Base-by-base conservation (phyloP, 441 rosid species). In the Aquilaria agallochum region DNA sequence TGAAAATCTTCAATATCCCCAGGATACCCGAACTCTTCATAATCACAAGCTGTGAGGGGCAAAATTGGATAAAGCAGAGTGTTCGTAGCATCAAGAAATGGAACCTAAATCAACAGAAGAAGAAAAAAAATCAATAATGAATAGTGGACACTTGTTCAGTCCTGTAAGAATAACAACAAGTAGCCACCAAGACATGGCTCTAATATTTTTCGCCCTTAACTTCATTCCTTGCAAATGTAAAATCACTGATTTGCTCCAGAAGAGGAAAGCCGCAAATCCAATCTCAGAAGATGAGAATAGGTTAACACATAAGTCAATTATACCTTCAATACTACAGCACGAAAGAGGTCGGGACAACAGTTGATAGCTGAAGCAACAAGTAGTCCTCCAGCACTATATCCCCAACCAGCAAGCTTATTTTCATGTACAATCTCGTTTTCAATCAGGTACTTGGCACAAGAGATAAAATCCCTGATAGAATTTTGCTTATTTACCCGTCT, bases 321-420 rank as follows among this genome's bases (percentile, higher is more conserved):
- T 64, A 87, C 98, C 90, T 91, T 86, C 72, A 94, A 78, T 78
- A 93, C 76, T 27, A 81, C 98, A 62, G 98, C 97, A 68, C 86
- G 77, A 64, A 94, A 82, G 63, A 87, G 77, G 73, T 81, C 79
- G 13, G 92, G 99, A 65, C 77, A 80, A 56, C 59, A 58, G 69
- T 88, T 95, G 66, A 88, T 88, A 72, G 96, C 97, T 56, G 97
- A 78, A 79, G 99, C 99, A 82, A 95, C 90, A 63, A 87, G 70
- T 62, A 92, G 95, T 55, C 96, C 99, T 57, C 97, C 97, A n/a
- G 88, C 97, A 62, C 97, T 94, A 69, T 87, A 86, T 62, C 99
- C 99, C 89, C 88, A 91, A 62, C 90, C 96, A 27, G 92, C 92
- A 70, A 94, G 96, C 77, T 86, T 87, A 68, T 78, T 78, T 52